phyloP scores from a whole-genome alignment of 257 asterid genomes.

The Marsdenia floribunda region DNA sequence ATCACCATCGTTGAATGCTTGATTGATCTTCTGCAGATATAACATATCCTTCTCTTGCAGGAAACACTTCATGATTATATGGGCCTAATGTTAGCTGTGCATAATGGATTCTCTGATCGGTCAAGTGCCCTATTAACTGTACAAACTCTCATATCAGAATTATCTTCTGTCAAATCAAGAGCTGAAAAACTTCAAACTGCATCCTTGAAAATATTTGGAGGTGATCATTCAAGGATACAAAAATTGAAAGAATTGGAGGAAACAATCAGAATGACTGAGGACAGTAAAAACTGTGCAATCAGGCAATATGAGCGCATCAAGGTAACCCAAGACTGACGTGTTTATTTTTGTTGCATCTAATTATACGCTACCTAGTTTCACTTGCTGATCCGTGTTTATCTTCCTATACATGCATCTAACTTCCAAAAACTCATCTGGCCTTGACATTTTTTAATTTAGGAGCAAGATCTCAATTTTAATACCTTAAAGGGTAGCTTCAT shows the following conservation, averaged over 20 bases:
- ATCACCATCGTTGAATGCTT: slow-evolving; percentile 2
- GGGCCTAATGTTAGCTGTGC: slow-evolving; percentile 84
- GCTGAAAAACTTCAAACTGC: slow-evolving; percentile 77
- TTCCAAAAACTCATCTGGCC: background rate
- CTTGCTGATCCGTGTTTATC: background rate
- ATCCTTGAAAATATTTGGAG: slow-evolving; percentile 72
- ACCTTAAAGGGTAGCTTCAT: background rate
- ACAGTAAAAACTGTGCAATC: slow-evolving; percentile 73
- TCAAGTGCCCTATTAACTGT: slow-evolving; percentile 89
- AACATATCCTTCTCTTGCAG: slow-evolving; percentile 31
- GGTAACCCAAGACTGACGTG: slow-evolving; percentile 37
- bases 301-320: slow-evolving; percentile 85
- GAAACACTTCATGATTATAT: slow-evolving; percentile 78
- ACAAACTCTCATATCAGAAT: slow-evolving; percentile 87
- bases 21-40: background rate
- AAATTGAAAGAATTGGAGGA: slow-evolving; percentile 71
- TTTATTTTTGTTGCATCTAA: slow-evolving; percentile 18
- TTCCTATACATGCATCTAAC: background rate
- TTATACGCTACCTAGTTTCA: background rate
- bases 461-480: background rate
- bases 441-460: background rate
- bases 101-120: slow-evolving; percentile 83
- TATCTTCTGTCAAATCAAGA: slow-evolving; percentile 73
- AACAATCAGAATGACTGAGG: slow-evolving; percentile 80
- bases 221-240: slow-evolving; percentile 67